These are phyloP conservation scores for Chlamydomonas eustigma DNA, from an alignment of 139 green algal species.

Conservation along the genomic window DNA sequence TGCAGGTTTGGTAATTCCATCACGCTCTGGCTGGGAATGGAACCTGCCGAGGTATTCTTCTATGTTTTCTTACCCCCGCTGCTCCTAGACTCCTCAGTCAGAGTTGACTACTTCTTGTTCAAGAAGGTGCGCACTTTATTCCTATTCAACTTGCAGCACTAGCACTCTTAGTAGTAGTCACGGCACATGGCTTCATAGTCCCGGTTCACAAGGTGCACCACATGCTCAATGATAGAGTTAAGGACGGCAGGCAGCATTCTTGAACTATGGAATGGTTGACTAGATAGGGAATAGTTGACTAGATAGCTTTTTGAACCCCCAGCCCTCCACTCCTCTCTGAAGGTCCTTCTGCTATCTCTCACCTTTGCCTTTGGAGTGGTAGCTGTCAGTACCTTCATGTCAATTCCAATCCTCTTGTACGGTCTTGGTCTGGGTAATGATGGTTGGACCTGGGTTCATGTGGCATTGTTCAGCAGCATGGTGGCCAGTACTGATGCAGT, in stretches of 20 bases:
- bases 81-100: conserved; percentile 57
- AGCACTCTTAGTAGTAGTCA: conserved; percentile 97
- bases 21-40: conserved; percentile 75
- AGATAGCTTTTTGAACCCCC: too few species aligned
- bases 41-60: conserved; percentile 74
- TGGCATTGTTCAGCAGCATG: conserved; percentile 57
- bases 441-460: conserved; percentile 54
- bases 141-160: too few species aligned
- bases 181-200: conserved; percentile 84
- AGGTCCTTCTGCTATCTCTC: conserved; percentile 50
- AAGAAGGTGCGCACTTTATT: too few species aligned
- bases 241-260: too few species aligned
- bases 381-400: conserved; percentile 33
- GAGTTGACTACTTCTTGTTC: conserved; percentile 89
- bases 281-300: too few species aligned
- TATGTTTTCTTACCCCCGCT: conserved; percentile 84
- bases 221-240: conserved; percentile 89
- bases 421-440: conserved; percentile 27
- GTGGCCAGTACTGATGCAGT: conserved; percentile 59
- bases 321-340: neutral
- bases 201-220: conserved; percentile 95
- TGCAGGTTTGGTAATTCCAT: conserved; percentile 67
- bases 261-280: too few species aligned
- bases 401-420: conserved; percentile 52
- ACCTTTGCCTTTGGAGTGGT: conserved; percentile 55